Conservation (phyloP, 2,329 filamentous ascomycete species). For the Stachybotrys chartarum region DNA sequence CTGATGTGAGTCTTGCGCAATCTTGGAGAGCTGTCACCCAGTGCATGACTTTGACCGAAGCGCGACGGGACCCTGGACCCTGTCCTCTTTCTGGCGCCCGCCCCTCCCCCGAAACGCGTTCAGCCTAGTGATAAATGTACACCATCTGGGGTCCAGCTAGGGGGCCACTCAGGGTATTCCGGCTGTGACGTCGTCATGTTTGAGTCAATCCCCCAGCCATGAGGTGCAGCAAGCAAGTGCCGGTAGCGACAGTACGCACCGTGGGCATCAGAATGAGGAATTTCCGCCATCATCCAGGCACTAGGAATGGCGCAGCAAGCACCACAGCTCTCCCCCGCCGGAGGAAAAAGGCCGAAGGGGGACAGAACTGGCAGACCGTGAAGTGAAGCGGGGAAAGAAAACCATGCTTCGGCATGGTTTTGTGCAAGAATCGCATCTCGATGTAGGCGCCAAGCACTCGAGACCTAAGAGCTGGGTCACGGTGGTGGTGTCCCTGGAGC, state of each 20-base stretch:
- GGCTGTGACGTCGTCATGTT: not conserved
- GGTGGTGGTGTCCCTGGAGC: constrained; percentile 1
- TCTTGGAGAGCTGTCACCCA: not conserved
- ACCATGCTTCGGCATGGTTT: constrained; percentile 14
- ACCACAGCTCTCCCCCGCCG: constrained; percentile 2
- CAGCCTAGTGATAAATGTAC: not conserved
- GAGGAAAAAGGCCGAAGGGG: constrained; percentile 7
- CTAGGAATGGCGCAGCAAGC: not conserved
- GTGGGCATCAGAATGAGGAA: not conserved
- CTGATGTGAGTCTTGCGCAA: no score
- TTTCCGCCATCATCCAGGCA: no score
- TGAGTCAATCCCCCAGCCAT: not conserved
- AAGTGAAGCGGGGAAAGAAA: constrained; percentile 9
- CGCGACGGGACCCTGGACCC: not conserved
- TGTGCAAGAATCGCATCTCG: constrained; percentile 17
- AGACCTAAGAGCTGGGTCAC: constrained; percentile 1
- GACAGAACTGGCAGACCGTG: not conserved
- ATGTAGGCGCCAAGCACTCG: constrained; percentile 1
- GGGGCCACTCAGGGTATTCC: not conserved
- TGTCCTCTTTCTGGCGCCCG: not conserved
- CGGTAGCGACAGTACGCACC: no score
- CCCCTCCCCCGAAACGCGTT: not conserved
- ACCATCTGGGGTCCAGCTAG: not conserved
- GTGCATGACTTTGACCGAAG: not conserved
- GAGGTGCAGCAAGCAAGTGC: not conserved